Evolutionary conservation across 1,284 basidiomycete genomes (phyloP).

Genomic region (Mycena citricolor): DNA sequence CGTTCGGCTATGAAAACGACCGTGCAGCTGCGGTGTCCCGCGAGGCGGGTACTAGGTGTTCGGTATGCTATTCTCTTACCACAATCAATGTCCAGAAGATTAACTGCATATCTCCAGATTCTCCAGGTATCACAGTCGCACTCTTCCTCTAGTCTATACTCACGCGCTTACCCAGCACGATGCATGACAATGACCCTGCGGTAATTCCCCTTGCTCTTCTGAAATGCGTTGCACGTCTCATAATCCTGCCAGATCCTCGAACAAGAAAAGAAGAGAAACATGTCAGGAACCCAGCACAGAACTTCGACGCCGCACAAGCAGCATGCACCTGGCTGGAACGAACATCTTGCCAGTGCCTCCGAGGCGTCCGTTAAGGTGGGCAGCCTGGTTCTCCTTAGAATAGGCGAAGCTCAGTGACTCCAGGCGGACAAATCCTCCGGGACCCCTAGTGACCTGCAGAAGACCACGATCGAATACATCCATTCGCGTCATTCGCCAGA

Average conservation of each 20-base stretch:
- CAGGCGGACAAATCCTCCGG: constrained; percentile 40
- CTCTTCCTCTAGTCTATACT: too few relatives aligned
- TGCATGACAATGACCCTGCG: constrained; percentile 63
- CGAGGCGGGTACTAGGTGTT: too few relatives aligned
- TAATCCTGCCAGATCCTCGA: constrained; percentile 45
- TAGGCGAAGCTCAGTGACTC: too few relatives aligned
- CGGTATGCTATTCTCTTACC: too few relatives aligned
- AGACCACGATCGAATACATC: constrained; percentile 40
- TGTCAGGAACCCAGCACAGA: constrained; percentile 48
- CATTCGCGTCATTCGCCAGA: constrained; percentile 32
- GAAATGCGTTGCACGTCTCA: neutral
- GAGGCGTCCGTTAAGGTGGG: constrained; percentile 70
- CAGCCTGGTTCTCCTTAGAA: neutral
- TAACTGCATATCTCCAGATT: too few relatives aligned
- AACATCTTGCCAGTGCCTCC: constrained; percentile 62
- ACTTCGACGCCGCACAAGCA: constrained; percentile 48
- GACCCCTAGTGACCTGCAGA: constrained; percentile 32
- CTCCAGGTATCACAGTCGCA: too few relatives aligned
- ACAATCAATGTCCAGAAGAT: too few relatives aligned
- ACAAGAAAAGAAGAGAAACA: constrained; percentile 55
- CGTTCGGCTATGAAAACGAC: too few relatives aligned
- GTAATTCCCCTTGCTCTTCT: constrained; percentile 32
- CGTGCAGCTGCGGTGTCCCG: too few relatives aligned
- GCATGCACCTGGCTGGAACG: constrained; percentile 75
- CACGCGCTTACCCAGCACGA: constrained; percentile 49